Evolutionary conservation across 2,329 filamentous ascomycete genomes (phyloP).

Genomic region (Trichoderma sp.): DNA sequence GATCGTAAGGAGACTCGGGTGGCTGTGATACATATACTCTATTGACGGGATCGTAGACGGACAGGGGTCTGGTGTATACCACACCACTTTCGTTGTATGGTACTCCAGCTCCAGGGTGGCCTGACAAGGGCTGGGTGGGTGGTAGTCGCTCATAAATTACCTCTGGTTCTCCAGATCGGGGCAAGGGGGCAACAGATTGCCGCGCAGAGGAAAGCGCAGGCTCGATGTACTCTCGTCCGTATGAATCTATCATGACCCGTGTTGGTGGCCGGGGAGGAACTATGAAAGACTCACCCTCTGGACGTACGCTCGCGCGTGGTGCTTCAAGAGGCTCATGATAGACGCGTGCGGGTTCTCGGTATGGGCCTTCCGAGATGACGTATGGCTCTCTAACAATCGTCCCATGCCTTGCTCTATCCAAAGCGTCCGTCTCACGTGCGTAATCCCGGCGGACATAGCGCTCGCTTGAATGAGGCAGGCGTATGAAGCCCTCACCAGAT

Average conservation of each 20-base stretch:
- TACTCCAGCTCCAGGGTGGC: constrained; percentile 47
- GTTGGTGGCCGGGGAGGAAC: constrained; percentile 55
- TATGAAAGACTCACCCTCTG: constrained; percentile 54
- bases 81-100: constrained; percentile 53
- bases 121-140: constrained; percentile 53
- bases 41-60: constrained; percentile 48
- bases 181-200: constrained; percentile 56
- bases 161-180: constrained; percentile 51
- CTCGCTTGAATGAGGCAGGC: constrained; percentile 23
- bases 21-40: constrained; percentile 64
- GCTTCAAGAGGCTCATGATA: constrained; percentile 48
- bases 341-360: constrained; percentile 45
- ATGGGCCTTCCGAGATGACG: constrained; percentile 44
- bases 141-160: constrained; percentile 67
- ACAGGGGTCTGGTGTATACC: constrained; percentile 55
- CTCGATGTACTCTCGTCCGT: constrained; percentile 75
- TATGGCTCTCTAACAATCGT: constrained; percentile 46
- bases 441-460: constrained; percentile 33
- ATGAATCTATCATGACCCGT: constrained; percentile 78
- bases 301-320: constrained; percentile 51
- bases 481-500: constrained; percentile 36
- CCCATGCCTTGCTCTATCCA: constrained; percentile 39
- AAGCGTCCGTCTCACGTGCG: background rate
- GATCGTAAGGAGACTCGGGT: constrained; percentile 54
- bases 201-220: constrained; percentile 50